phyloP scores from a whole-genome alignment of 257 asterid species.

The Solanum raphanifolium region DNA sequence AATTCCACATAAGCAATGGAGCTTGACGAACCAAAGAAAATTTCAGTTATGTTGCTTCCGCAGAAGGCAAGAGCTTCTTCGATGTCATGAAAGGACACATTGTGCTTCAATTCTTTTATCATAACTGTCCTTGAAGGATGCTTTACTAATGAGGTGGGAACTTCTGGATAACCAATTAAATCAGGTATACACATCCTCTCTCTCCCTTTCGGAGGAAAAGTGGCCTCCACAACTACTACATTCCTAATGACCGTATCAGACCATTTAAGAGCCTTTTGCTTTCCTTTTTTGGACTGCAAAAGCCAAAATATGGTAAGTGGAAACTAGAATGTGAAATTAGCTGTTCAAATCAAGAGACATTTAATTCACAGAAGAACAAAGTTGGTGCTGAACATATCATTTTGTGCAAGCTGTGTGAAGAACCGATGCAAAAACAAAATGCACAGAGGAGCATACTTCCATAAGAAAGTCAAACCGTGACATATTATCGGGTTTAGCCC shows the following conservation, averaged over 20 bases:
- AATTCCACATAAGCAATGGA: constrained; percentile 57
- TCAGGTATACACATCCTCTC: constrained; percentile 21
- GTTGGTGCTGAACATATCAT: not conserved
- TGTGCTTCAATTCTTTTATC: constrained; percentile 24
- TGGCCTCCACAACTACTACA: constrained; percentile 25
- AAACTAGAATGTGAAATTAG: not conserved
- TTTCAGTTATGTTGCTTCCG: constrained; percentile 32
- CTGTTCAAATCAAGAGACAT: not conserved
- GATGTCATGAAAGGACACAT: constrained; percentile 27
- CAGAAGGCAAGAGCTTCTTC: constrained; percentile 38
- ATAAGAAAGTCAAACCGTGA: not conserved
- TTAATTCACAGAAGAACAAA: not conserved
- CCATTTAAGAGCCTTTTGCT: constrained; percentile 20
- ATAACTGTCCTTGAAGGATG: constrained; percentile 50
- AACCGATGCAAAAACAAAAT: not conserved
- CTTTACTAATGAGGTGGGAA: constrained; percentile 44
- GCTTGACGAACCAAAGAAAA: constrained; percentile 29
- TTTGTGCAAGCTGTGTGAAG: not conserved
- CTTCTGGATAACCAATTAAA: constrained; percentile 29
- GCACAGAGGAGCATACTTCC: not conserved
- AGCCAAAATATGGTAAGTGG: constrained; percentile 1
- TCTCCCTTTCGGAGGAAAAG: constrained; percentile 10
- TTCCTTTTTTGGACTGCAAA: constrained; percentile 36
- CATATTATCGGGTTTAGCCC: not conserved
- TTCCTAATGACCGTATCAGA: not conserved